Evolutionary conservation across 805 yeast species (phyloP).

Genomic region (Saccharomycopsis malanga): DNA sequence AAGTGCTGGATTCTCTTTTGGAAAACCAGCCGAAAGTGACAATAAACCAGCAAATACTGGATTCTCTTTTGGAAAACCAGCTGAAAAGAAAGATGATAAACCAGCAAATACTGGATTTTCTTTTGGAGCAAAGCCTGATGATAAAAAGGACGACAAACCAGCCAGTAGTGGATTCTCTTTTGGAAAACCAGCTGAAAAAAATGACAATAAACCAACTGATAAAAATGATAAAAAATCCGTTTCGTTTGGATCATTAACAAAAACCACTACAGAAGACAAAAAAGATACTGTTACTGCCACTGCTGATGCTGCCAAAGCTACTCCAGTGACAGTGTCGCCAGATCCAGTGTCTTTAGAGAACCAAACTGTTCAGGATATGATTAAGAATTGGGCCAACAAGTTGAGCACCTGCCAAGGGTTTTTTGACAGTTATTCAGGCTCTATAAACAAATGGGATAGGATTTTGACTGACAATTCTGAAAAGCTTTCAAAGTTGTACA

Average conservation of each 20-base stretch:
- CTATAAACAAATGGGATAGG: conserved; percentile 80
- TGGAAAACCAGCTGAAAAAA: conserved; percentile 24
- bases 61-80: conserved; percentile 27
- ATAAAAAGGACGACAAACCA: conserved; percentile 21
- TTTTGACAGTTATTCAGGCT: conserved; percentile 67
- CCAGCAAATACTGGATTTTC: conserved; percentile 15
- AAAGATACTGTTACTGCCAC: not conserved
- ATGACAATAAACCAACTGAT: conserved; percentile 25
- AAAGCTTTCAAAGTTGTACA: conserved; percentile 68
- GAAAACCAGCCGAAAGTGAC: conserved; percentile 30
- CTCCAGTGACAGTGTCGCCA: conserved; percentile 53
- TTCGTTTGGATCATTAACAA: conserved; percentile 21
- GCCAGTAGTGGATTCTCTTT: conserved; percentile 21
- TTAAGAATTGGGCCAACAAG: conserved; percentile 89
- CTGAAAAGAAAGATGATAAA: conserved; percentile 15
- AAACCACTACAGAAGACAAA: conserved; percentile 3
- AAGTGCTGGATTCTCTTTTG: conserved; percentile 21
- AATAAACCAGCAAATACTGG: conserved; percentile 21
- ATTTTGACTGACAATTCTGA: conserved; percentile 79
- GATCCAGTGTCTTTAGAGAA: conserved; percentile 75
- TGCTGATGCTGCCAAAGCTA: conserved; percentile 24
- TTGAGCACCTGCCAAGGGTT: conserved; percentile 64
- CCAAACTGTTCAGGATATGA: conserved; percentile 86
- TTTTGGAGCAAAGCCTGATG: conserved; percentile 23
- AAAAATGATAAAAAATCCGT: conserved; percentile 26